Evolutionary conservation across 768 basidiomycete species (phyloP), one percentile per base, ranked within the genome.

Genomic region (Amylocystis lapponica): DNA sequence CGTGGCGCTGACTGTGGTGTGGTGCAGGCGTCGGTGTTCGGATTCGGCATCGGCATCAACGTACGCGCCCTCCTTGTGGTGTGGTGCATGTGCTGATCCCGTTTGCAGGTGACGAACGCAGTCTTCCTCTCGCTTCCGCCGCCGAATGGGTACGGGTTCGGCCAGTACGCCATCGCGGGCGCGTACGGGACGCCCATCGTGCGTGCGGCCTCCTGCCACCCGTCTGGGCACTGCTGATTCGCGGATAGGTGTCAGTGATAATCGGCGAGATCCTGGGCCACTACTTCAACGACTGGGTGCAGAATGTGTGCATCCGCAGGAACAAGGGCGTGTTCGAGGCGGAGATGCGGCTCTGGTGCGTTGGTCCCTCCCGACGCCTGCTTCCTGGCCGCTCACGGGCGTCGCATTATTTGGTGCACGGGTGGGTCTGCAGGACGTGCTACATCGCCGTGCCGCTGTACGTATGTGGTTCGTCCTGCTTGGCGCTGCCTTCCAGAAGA

Each of bases 31-130:
- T 53, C 76, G 36, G 55, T 79, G 0, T 84, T 85, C 53, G 83
- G 82, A 0, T 83, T 83, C 56, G 61, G 70, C 13, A 81, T 81
- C 41, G 79, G 81, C 26, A 76, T 80, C 39, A 81, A 80, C 50
- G 76, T 76, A 37, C 33, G 68, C 40, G 2, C 5, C 3, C 19
- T 14, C 8, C 8, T 12, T 19, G 7, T 34, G 27, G 10, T 13
- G 30, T 20, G n/a, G n/a, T n/a, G n/a, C n/a, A n/a, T n/a, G n/a
- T n/a, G n/a, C n/a, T n/a, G n/a, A n/a, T n/a, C n/a, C n/a, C n/a
- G n/a, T n/a, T 19, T 20, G 41, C 41, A 82, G 75, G 76, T 79
- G 14, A 86, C 81, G 2, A 80, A 77, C 46, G 78, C 75, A 0
- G 78, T 83, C 2, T 84, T 84, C 64, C 60, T 83, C 1, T 78